Percentiles rank a stretch among this genome's conserved stretches.
phyloP scores from a whole-genome alignment of 2,329 filamentous ascomycete genomes.

The Waltergamsia citrina region DNA sequence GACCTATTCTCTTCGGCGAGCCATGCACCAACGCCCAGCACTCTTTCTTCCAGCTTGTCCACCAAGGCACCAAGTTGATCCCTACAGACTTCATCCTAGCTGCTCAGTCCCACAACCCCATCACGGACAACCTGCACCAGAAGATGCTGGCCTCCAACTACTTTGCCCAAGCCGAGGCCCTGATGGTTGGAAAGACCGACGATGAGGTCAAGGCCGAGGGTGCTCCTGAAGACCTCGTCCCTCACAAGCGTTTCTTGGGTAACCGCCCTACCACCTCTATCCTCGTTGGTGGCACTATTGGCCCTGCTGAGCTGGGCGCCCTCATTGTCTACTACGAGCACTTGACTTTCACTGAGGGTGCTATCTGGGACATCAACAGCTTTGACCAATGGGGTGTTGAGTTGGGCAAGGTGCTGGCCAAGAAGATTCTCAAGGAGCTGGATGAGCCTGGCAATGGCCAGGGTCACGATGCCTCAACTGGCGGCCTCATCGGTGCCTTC shows the following conservation, averaged over 20 bases:
- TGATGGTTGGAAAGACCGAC: constrained; percentile 84
- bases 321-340: constrained; percentile 99
- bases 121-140: constrained; percentile 87
- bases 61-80: constrained; percentile 98
- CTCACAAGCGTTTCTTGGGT: constrained; percentile 99
- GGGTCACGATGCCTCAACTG: constrained; percentile 80
- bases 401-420: constrained; percentile 90
- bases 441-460: constrained; percentile 63
- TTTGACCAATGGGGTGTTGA: constrained; percentile 99
- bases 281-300: constrained; percentile 81
- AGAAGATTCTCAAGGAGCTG: constrained; percentile 81
- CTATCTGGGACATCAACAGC: constrained; percentile 98
- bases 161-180: constrained; percentile 78
- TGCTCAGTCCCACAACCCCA: constrained; percentile 92
- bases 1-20: constrained; percentile 92
- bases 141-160: constrained; percentile 93
- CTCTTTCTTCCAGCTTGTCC: constrained; percentile 99
- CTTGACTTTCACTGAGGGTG: constrained; percentile 93
- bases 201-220: constrained; percentile 72
- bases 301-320: constrained; percentile 84
- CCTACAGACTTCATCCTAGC: constrained; percentile 97
- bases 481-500: constrained; percentile 82
- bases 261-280: constrained; percentile 97
- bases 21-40: constrained; percentile 98
- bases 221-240: constrained; percentile 63